A percentile compares a stretch with the other conserved stretches of the same genome.
These are phyloP conservation scores for Plantago lanceolata DNA, from an alignment of 305 asterid genomes.

Conservation along the genomic window DNA sequence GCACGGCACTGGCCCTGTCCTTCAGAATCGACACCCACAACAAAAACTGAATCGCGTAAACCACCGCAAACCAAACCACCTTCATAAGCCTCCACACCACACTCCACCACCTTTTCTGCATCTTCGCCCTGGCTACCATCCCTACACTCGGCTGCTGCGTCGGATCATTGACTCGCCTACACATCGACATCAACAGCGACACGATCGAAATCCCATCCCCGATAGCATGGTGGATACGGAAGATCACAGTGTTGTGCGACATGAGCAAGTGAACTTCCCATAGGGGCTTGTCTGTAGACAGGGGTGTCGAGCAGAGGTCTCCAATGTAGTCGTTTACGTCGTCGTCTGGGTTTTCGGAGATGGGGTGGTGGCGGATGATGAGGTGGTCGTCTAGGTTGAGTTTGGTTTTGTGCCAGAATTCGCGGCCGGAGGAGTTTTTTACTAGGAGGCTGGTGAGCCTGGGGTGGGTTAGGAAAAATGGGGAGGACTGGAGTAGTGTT, in stretches of 20 bases:
- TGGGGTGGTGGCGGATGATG: background rate
- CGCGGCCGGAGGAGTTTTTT: conserved; percentile 46
- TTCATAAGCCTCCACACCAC: conserved; percentile 30
- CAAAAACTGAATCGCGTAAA: conserved; percentile 51
- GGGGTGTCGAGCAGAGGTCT: conserved; percentile 53
- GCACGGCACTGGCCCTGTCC: conserved; percentile 48
- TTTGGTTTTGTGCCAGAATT: conserved; percentile 53
- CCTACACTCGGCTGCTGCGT: conserved; percentile 34
- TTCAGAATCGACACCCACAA: conserved; percentile 22
- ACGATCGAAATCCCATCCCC: conserved; percentile 83
- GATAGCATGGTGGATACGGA: conserved; percentile 84
- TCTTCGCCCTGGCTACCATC: conserved; percentile 8
- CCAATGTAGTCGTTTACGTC: conserved; percentile 64
- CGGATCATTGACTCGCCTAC: conserved; percentile 38
- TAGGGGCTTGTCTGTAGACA: conserved; percentile 57
- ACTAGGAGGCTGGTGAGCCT: conserved; percentile 68
- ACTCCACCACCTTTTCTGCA: conserved; percentile 18
- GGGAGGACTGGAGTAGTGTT: conserved; percentile 29
- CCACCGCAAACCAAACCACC: conserved; percentile 47
- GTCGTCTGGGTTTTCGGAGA: conserved; percentile 38
- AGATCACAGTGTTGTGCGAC: conserved; percentile 51
- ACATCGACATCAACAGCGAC: conserved; percentile 60
- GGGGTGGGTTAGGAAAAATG: conserved; percentile 56
- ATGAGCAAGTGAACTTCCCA: conserved; percentile 72
- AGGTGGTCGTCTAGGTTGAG: conserved; percentile 65